Conservation (phyloP, 768 basidiomycete genomes). For the Lenzites betulinus region DNA sequence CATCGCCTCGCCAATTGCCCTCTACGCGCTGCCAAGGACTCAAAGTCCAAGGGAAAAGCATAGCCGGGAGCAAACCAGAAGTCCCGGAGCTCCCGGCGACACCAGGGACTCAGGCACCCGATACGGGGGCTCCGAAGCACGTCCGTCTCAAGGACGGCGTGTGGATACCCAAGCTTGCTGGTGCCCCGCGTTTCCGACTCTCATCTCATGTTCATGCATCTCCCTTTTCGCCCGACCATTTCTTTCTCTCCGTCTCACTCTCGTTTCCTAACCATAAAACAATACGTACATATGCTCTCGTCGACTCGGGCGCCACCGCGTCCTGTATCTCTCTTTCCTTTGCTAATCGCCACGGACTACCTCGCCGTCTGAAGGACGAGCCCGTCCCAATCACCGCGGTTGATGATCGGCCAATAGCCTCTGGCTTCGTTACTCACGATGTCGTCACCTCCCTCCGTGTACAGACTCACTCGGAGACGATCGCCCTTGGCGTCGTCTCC, state of each 20-base stretch:
- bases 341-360: constrained; percentile 22
- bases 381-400: not conserved
- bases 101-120: constrained; percentile 14
- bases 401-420: not conserved
- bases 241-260: constrained; percentile 28
- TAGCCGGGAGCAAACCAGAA: constrained; percentile 21
- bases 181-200: too few species aligned
- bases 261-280: constrained; percentile 35
- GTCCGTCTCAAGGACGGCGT: constrained; percentile 1
- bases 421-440: not conserved
- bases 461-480: too few species aligned
- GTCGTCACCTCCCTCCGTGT: constrained; percentile 29
- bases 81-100: constrained; percentile 26
- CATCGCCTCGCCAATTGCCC: too few species aligned
- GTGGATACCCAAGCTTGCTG: constrained; percentile 3
- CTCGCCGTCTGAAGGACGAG: too few species aligned
- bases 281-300: constrained; percentile 38
- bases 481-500: too few species aligned
- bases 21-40: constrained; percentile 11
- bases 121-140: not conserved
- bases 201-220: constrained; percentile 4
- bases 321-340: constrained; percentile 42
- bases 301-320: constrained; percentile 40
- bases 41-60: constrained; percentile 26
- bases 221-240: constrained; percentile 22